Evolutionary conservation across 2,329 filamentous ascomycete genomes (phyloP).

Genomic region (Ophiostoma montium): DNA sequence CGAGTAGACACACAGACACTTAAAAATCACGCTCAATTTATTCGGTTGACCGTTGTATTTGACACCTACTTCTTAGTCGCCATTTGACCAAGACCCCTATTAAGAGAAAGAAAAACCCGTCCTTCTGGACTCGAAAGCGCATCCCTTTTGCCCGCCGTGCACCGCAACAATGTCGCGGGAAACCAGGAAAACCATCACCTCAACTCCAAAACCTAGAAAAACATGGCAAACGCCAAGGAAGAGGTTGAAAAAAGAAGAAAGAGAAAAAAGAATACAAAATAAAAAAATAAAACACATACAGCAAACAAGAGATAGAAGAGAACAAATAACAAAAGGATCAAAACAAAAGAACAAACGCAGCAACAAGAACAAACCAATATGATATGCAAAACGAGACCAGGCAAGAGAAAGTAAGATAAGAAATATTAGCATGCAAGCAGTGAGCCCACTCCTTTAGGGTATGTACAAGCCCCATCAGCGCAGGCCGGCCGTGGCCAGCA

Average conservation of each 20-base stretch:
- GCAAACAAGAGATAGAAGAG: neutral
- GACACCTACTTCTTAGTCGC: neutral
- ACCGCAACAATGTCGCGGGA: neutral
- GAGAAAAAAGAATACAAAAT: neutral
- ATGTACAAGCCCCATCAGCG: slow-evolving; percentile 8
- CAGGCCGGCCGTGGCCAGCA: slow-evolving; percentile 18
- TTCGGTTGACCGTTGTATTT: neutral
- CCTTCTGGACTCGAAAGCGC: neutral
- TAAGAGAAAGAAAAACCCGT: neutral
- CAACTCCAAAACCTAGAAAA: slow-evolving; percentile 1
- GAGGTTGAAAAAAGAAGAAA: neutral
- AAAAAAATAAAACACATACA: neutral
- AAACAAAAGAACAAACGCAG: neutral
- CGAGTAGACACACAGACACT: neutral
- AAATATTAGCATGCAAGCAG: neutral
- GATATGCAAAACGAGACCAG: neutral
- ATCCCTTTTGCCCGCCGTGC: neutral
- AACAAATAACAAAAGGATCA: neutral
- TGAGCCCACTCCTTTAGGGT: neutral
- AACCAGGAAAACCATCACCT: neutral
- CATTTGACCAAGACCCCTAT: neutral
- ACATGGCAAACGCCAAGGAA: neutral
- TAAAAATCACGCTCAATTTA: neutral
- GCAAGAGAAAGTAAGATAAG: neutral
- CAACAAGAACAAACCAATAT: neutral